Evolutionary conservation across 805 yeast species (phyloP).

Genomic region (Candida montana): DNA sequence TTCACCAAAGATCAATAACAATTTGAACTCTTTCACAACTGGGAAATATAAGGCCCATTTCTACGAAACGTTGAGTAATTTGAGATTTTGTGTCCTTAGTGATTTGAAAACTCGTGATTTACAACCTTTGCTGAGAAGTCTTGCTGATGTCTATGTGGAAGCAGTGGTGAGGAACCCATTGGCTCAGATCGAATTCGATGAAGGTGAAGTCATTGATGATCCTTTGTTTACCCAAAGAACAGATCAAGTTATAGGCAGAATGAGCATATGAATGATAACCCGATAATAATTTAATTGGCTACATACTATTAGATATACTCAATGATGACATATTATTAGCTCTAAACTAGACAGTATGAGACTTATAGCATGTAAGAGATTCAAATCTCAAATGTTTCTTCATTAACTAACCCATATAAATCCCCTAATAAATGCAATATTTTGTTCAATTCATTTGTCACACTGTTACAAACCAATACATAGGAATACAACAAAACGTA

Average conservation of each 20-base stretch:
- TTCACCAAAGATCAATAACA: neutral
- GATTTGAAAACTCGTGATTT: conserved; percentile 56
- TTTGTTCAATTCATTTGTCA: conserved; percentile 57
- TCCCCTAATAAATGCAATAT: conserved; percentile 51
- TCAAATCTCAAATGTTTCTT: conserved; percentile 21
- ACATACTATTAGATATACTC: conserved; percentile 10
- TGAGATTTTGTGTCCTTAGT: conserved; percentile 69
- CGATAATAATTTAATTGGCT: too few species aligned
- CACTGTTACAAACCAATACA: conserved; percentile 62
- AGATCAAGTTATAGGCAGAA: neutral
- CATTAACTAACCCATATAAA: conserved; percentile 58
- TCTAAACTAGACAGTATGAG: too few species aligned
- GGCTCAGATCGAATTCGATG: conserved; percentile 53
- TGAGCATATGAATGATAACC: too few species aligned
- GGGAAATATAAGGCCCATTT: conserved; percentile 75
- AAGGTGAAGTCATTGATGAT: conserved; percentile 29
- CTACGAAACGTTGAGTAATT: conserved; percentile 71
- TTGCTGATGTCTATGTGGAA: conserved; percentile 52
- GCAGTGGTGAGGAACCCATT: conserved; percentile 58
- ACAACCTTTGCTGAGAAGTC: conserved; percentile 47
- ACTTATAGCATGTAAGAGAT: too few species aligned
- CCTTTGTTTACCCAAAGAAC: neutral
- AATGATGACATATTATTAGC: too few species aligned
- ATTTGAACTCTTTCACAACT: conserved; percentile 56
- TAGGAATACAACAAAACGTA: conserved; percentile 74